Evolutionary conservation across 2,329 filamentous ascomycete genomes (phyloP), one percentile per base, ranked within the genome.

Genomic region (Cryphonectria carpinicola): DNA sequence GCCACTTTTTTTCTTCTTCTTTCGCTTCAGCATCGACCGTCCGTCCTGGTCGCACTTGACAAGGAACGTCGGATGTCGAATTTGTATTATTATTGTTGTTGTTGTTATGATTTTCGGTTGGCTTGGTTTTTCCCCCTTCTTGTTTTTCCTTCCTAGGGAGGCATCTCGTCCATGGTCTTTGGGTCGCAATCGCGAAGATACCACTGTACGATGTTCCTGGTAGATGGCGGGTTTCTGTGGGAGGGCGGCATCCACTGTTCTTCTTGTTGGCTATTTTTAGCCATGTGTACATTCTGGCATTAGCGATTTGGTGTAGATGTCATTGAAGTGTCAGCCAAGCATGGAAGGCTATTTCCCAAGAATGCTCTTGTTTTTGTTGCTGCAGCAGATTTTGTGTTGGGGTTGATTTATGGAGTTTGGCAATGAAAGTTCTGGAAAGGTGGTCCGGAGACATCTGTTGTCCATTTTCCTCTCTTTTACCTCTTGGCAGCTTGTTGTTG

Each of bases 161-260:
- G 66, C 66, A 68, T 54, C 32, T 41, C 46, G 66, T 64, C 49
- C 61, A 39, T 66, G 66, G 28, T 70, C 63, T 46, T 71, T 70
- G 67, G 65, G 67, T 65, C 70, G 71, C 72, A 64, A 68, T 73
- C 70, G 67, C 70, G 68, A 73, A 71, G 72, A 75, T 74, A 74
- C 74, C 74, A 74, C 65, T 74, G 74, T 75, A 70, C 70, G 69
- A 73, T 66, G 67, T 71, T 69, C 61, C 66, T 62, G 69, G 66
- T 67, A 67, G 66, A 62, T 46, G 60, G 58, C 13, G 43, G 32
- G 35, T 52, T 37, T 43, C 25, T 17, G 35, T 49, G 37, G 19
- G 54, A 67, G 64, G 65, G 52, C 39, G 71, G 68, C 28, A 52
- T 25, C 25, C 28, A 43, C 41, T 52, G 49, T 13, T 37, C 46